Evolutionary conservation across 768 basidiomycete species (phyloP), one percentile per base, ranked within the genome.

Genomic region (Serpula lacrymans): DNA sequence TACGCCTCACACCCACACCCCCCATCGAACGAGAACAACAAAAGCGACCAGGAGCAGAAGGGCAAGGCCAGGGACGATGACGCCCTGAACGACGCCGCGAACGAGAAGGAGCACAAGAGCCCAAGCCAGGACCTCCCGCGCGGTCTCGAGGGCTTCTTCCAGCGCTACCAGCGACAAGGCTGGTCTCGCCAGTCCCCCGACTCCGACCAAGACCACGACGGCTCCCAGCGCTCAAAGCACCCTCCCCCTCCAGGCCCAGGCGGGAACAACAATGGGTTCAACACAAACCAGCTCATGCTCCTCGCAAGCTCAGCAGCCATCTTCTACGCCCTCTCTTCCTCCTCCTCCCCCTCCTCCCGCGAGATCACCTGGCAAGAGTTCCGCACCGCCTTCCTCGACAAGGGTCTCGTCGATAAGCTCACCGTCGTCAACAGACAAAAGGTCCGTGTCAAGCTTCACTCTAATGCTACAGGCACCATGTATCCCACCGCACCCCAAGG

Each of bases 351-450:
- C 0, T 64, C 68, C 18, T 79, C 85, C 1, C 80, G 87, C 44
- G 96, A 99, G 67, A 98, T 99, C 51, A 99, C 96, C 48, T 99
- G 96, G 95, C 94, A 97, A 66, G 96, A 98, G 65, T 99, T 99
- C 71, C 82, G 93, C 38, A 94, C 90, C 32, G 91, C 92, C 8
- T 91, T 99, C 72, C 84, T 99, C 33, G 87, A 95, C 65, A 93
- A 94, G 59, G 95, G 92, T 30, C 78, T 97, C 39, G 95, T 99
- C 26, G 93, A 97, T 51, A 92, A 83, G 55, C 82, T 98, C 42
- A 77, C 82, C 39, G 95, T 98, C 44, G 77, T 97, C 58, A 98
- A 97, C 62, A 80, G 90, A 21, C 78, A 79, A 46, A 86, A 78
- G 56, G 95, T 98, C 41, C 88, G 94, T 42, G 84, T 98, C 54